A percentile compares a stretch with the other conserved stretches of the same genome.
Conservation (phyloP, 768 basidiomycete species). For the Hypholoma sublateritium region DNA sequence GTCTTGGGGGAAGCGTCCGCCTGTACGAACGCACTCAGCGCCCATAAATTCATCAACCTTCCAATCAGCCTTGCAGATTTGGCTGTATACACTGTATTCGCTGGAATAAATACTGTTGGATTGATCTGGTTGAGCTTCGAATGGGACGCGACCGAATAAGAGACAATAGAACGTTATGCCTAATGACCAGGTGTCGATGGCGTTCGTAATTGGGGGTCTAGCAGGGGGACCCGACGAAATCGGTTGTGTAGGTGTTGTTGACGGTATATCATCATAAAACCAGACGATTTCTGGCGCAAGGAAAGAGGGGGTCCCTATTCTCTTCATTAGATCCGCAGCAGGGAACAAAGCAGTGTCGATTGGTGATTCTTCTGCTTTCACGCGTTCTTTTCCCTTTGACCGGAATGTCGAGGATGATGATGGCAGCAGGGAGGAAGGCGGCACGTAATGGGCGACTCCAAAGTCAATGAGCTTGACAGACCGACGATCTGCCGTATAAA, state of each 20-base stretch:
- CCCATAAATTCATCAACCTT: slow-evolving; percentile 36
- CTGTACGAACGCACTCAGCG: slow-evolving; percentile 32
- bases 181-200: slow-evolving; percentile 47
- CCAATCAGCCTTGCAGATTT: slow-evolving; percentile 44
- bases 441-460: slow-evolving; percentile 49
- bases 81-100: slow-evolving; percentile 38
- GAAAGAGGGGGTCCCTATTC: slow-evolving; percentile 43
- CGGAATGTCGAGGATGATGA: slow-evolving; percentile 3
- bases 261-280: slow-evolving; percentile 29
- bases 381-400: slow-evolving; percentile 13
- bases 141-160: slow-evolving; percentile 45
- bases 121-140: slow-evolving; percentile 31
- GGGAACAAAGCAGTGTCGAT: slow-evolving; percentile 36
- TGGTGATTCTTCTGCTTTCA: slow-evolving; percentile 5
- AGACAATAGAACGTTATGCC: slow-evolving; percentile 48
- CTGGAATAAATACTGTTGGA: slow-evolving; percentile 35
- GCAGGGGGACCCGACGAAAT: slow-evolving; percentile 16
- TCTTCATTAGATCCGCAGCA: slow-evolving; percentile 36
- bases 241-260: slow-evolving; percentile 10
- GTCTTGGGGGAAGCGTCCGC: slow-evolving; percentile 33
- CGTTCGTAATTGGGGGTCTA: slow-evolving; percentile 43
- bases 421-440: slow-evolving; percentile 3
- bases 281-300: slow-evolving; percentile 46
- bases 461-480: slow-evolving; percentile 92
- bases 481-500: slow-evolving; percentile 49